Evolutionary conservation across 306 rosid species (phyloP).

Genomic region (Rosa rugosa): DNA sequence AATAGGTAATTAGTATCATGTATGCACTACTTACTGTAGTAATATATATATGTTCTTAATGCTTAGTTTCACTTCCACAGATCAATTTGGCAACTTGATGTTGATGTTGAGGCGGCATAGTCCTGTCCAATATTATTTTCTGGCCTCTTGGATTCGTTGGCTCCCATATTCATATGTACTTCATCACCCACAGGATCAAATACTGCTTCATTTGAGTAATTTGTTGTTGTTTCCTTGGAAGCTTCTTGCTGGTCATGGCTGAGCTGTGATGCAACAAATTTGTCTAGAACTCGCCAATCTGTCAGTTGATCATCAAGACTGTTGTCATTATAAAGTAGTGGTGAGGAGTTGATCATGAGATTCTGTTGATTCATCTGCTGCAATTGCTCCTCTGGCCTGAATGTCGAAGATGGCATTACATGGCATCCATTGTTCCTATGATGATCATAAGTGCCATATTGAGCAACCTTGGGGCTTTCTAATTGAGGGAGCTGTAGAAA

Average conservation of each 20-base stretch:
- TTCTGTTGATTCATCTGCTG: constrained; percentile 31
- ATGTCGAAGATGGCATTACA: constrained; percentile 40
- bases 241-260: constrained; percentile 52
- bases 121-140: constrained; percentile 37
- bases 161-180: constrained; percentile 34
- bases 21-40: constrained; percentile 14
- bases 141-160: constrained; percentile 35
- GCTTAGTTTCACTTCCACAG: constrained; percentile 62
- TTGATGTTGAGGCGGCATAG: constrained; percentile 55
- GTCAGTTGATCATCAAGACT: constrained; percentile 51
- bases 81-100: constrained; percentile 65
- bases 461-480: constrained; percentile 64
- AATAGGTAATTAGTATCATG: constrained; percentile 42
- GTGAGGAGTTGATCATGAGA: constrained; percentile 22
- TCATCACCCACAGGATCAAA: constrained; percentile 38
- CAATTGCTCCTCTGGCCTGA: constrained; percentile 44
- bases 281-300: constrained; percentile 81
- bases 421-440: constrained; percentile 24
- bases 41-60: background rate
- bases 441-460: constrained; percentile 27
- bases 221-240: constrained; percentile 40
- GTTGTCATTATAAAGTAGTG: constrained; percentile 26
- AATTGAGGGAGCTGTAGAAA: constrained; percentile 84
- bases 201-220: constrained; percentile 40
- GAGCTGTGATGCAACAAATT: constrained; percentile 76